Evolutionary conservation across 2,329 filamentous ascomycete genomes (phyloP).

Genomic region (Blumeria hordei): DNA sequence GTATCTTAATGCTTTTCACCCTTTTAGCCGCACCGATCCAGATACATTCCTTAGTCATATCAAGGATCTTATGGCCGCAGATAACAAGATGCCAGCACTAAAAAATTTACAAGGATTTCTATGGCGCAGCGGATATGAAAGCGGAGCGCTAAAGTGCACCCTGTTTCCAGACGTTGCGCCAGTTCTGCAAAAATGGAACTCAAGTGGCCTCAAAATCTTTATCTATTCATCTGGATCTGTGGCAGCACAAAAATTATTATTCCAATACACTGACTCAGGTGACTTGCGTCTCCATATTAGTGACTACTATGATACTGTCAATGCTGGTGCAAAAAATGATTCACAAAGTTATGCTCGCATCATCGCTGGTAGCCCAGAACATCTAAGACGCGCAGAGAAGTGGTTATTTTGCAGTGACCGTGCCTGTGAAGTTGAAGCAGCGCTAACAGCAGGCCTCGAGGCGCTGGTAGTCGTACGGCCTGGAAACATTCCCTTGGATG

Average conservation of each 20-base stretch:
- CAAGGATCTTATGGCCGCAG: constrained; percentile 41
- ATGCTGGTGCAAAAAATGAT: constrained; percentile 52
- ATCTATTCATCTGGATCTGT: constrained; percentile 72
- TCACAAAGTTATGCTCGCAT: constrained; percentile 32
- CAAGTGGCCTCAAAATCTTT: constrained; percentile 30
- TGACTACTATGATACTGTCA: constrained; percentile 59
- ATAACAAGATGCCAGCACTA: constrained; percentile 53
- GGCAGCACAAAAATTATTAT: constrained; percentile 57
- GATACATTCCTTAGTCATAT: constrained; percentile 40
- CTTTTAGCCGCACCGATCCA: constrained; percentile 32
- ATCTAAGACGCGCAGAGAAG: constrained; percentile 20
- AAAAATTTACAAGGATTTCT: constrained; percentile 62
- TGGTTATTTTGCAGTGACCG: constrained; percentile 73
- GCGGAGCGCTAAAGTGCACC: constrained; percentile 43
- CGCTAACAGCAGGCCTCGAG: constrained; percentile 35
- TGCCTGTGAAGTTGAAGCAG: constrained; percentile 41
- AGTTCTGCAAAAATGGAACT: constrained; percentile 33
- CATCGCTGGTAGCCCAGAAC: constrained; percentile 1
- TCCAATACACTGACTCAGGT: constrained; percentile 34
- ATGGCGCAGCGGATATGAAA: constrained; percentile 50
- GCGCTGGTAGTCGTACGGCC: constrained; percentile 38
- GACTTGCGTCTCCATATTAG: constrained; percentile 34
- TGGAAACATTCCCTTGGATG: constrained; percentile 40
- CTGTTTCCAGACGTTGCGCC: constrained; percentile 53
- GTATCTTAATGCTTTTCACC: constrained; percentile 49